These are phyloP conservation scores for Hypoxylon sp. DNA, from an alignment of 2,329 filamentous ascomycete genomes.

Conservation along the genomic window DNA sequence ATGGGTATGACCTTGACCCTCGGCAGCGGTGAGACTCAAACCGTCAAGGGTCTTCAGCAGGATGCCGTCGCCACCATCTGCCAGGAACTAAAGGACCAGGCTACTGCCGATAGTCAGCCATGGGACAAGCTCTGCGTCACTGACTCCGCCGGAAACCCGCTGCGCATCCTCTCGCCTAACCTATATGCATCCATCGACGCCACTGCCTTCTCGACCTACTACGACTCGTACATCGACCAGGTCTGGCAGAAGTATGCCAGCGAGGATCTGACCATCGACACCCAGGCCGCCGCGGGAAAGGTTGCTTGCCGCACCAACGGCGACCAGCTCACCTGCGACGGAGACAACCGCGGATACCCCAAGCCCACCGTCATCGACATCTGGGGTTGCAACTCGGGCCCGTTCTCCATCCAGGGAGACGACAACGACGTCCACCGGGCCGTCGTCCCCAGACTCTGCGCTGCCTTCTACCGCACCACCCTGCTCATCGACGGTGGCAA, in stretches of 20 bases:
- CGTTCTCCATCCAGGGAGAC: constrained; percentile 57
- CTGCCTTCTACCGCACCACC: constrained; percentile 65
- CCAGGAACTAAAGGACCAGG: constrained; percentile 58
- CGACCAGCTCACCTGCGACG: constrained; percentile 58
- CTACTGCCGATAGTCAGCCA: constrained; percentile 56
- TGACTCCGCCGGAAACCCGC: constrained; percentile 54
- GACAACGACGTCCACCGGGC: constrained; percentile 61
- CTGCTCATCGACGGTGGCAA: constrained; percentile 63
- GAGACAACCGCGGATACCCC: constrained; percentile 60
- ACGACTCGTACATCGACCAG: constrained; percentile 61
- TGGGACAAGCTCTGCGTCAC: constrained; percentile 64
- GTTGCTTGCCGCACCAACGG: constrained; percentile 59
- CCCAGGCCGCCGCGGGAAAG: constrained; percentile 58
- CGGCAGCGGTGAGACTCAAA: constrained; percentile 56
- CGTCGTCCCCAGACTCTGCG: constrained; percentile 65
- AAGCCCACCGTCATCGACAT: constrained; percentile 64
- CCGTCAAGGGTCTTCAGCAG: constrained; percentile 58
- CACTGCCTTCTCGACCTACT: constrained; percentile 60
- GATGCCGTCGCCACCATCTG: constrained; percentile 60
- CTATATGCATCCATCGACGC: constrained; percentile 58
- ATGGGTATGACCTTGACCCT: constrained; percentile 65
- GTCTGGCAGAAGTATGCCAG: constrained; percentile 63
- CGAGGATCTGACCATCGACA: constrained; percentile 60
- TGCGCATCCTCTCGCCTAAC: constrained; percentile 64
- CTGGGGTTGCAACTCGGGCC: constrained; percentile 66